Conservation (phyloP, 495 filamentous ascomycete genomes). For the Sporormia fimetaria region DNA sequence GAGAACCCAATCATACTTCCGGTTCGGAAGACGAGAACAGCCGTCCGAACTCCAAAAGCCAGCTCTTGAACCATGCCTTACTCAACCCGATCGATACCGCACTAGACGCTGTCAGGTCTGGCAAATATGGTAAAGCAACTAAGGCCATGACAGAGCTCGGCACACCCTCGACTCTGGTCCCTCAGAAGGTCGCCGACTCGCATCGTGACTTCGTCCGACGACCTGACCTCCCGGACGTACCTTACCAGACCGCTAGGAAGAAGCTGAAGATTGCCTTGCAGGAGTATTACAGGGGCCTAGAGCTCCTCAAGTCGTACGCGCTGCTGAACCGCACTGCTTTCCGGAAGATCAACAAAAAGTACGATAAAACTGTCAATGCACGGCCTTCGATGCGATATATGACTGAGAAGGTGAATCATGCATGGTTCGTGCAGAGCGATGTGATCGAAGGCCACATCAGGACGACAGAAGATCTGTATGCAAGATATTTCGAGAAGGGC, state of each 20-base stretch:
- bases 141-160: slow-evolving; percentile 43
- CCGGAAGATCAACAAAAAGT: slow-evolving; percentile 97
- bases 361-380: slow-evolving; percentile 77
- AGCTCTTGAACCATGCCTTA: slow-evolving; percentile 14
- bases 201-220: slow-evolving; percentile 30
- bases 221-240: slow-evolving; percentile 40
- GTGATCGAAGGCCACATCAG: slow-evolving; percentile 65
- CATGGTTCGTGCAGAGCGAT: slow-evolving; percentile 81
- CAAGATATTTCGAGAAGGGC: slow-evolving; percentile 79
- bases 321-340: slow-evolving; percentile 84
- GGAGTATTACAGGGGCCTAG: slow-evolving; percentile 85
- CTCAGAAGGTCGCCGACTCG: slow-evolving; percentile 22
- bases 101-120: slow-evolving; percentile 30
- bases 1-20: too few species aligned
- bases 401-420: slow-evolving; percentile 81
- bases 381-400: slow-evolving; percentile 70
- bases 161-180: slow-evolving; percentile 34
- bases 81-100: slow-evolving; percentile 27
- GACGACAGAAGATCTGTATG: slow-evolving; percentile 78
- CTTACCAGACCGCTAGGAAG: slow-evolving; percentile 73
- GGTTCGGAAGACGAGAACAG: slow-evolving; percentile 17
- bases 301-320: slow-evolving; percentile 82
- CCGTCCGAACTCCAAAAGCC: neutral
- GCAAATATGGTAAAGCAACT: slow-evolving; percentile 46
- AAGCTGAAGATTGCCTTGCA: slow-evolving; percentile 84